Conservation (phyloP, 495 filamentous ascomycete genomes). For the Penicillium dipodomyicola region DNA sequence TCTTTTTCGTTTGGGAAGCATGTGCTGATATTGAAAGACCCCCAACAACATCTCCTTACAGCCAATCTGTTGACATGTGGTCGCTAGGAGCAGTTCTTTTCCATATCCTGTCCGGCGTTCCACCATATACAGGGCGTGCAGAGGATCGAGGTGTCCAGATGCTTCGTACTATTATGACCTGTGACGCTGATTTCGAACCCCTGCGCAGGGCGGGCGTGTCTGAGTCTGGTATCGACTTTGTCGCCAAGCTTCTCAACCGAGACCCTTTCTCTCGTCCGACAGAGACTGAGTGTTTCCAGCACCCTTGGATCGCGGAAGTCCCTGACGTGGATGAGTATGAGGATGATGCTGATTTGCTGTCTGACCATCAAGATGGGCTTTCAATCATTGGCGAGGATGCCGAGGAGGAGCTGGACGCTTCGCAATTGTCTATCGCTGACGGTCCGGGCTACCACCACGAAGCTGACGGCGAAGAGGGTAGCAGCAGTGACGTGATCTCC, state of each 20-base stretch:
- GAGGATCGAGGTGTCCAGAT: conserved; percentile 60
- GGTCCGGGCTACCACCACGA: conserved; percentile 29
- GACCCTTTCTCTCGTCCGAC: conserved; percentile 67
- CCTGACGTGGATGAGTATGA: conserved; percentile 42
- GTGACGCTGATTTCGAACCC: conserved; percentile 58
- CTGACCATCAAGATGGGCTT: conserved; percentile 49
- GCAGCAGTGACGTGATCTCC: conserved; percentile 36
- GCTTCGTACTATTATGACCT: conserved; percentile 80
- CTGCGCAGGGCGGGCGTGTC: conserved; percentile 59
- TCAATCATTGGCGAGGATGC: conserved; percentile 48
- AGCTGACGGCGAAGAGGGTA: conserved; percentile 27
- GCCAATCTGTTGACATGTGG: conserved; percentile 91
- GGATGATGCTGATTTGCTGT: conserved; percentile 46
- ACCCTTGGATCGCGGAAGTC: conserved; percentile 64
- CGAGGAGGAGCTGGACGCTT: conserved; percentile 56
- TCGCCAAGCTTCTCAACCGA: conserved; percentile 71
- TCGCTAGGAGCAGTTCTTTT: conserved; percentile 89
- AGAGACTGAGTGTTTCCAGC: conserved; percentile 58
- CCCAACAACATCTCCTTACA: conserved; percentile 61
- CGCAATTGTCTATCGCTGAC: conserved; percentile 59
- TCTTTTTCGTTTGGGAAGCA: neutral
- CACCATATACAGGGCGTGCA: conserved; percentile 70
- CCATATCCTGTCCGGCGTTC: conserved; percentile 67
- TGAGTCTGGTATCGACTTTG: conserved; percentile 62
- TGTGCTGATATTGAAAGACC: conserved; percentile 33